phyloP scores from a whole-genome alignment of 139 green algal genomes.

The Tetratostichococcus sp. region DNA sequence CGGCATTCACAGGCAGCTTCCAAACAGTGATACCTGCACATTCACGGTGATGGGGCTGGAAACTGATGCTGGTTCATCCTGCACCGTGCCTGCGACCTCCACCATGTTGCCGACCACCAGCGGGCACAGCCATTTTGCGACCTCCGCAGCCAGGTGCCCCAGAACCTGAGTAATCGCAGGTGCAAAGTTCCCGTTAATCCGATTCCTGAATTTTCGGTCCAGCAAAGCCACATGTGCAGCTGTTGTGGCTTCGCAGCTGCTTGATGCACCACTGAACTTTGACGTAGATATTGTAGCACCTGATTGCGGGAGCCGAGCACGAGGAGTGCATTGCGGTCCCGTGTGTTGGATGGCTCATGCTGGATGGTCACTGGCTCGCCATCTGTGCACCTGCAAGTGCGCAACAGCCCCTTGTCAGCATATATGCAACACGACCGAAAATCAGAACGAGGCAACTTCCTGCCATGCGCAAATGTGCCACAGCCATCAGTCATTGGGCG shows the following conservation, averaged over 20 bases:
- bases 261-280: no score
- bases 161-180: neutral
- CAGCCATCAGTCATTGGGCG: no score
- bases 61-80: slow-evolving; percentile 13
- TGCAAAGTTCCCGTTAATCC: neutral
- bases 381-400: neutral
- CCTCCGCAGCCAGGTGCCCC: slow-evolving; percentile 45
- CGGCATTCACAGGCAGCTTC: neutral
- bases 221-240: no score
- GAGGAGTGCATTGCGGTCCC: slow-evolving; percentile 30
- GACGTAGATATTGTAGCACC: no score
- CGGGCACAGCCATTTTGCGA: slow-evolving; percentile 34
- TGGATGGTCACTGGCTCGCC: slow-evolving; percentile 8
- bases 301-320: slow-evolving; percentile 6
- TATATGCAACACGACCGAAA: neutral
- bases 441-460: no score
- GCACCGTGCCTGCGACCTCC: slow-evolving; percentile 13
- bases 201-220: no score
- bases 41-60: slow-evolving; percentile 14
- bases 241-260: neutral
- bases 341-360: slow-evolving; percentile 20
- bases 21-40: slow-evolving; percentile 19
- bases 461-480: no score
- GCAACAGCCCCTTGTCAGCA: no score
- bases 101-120: slow-evolving; percentile 26